Conservation (phyloP, 495 filamentous ascomycete species). For the Daldinia vernicosa region DNA sequence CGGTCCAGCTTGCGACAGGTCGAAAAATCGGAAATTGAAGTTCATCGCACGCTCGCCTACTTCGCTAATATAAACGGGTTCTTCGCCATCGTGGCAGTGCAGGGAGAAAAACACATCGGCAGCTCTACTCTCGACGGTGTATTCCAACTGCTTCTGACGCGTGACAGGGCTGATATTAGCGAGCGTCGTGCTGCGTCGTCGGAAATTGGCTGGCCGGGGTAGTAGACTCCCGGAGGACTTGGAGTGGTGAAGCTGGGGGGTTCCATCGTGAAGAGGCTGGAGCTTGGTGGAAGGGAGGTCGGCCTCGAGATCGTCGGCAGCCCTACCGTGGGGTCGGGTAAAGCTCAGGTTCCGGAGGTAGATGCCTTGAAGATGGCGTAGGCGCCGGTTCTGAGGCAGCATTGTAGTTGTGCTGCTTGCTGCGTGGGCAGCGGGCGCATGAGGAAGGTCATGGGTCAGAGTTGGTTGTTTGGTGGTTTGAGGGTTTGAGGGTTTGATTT, state of each 20-base stretch:
- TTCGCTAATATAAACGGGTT: conserved; percentile 93
- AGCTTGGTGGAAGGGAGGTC: conserved; percentile 77
- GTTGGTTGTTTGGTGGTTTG: conserved; percentile 47
- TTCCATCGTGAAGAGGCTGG: conserved; percentile 64
- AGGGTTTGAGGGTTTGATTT: conserved; percentile 36
- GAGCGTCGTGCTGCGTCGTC: conserved; percentile 77
- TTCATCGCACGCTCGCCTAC: conserved; percentile 82
- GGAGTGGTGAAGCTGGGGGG: conserved; percentile 68
- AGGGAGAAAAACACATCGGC: conserved; percentile 92
- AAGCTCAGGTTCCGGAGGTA: conserved; percentile 87
- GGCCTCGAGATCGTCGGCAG: conserved; percentile 86
- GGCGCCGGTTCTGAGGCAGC: conserved; percentile 79
- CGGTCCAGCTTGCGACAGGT: conserved; percentile 74
- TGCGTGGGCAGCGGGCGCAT: conserved; percentile 51
- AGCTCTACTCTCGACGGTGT: conserved; percentile 73
- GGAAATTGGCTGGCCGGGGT: conserved; percentile 48
- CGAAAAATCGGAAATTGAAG: conserved; percentile 87
- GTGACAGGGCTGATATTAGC: conserved; percentile 69
- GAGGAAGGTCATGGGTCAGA: conserved; percentile 57
- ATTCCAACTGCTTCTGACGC: conserved; percentile 79
- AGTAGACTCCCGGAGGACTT: conserved; percentile 75
- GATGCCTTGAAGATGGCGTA: conserved; percentile 88
- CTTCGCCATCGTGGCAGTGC: conserved; percentile 69
- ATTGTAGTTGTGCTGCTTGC: conserved; percentile 47
- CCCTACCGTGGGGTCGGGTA: conserved; percentile 69